Base-by-base conservation (phyloP, 2,329 filamentous ascomycete genomes). In the Exophiala viscosa region DNA sequence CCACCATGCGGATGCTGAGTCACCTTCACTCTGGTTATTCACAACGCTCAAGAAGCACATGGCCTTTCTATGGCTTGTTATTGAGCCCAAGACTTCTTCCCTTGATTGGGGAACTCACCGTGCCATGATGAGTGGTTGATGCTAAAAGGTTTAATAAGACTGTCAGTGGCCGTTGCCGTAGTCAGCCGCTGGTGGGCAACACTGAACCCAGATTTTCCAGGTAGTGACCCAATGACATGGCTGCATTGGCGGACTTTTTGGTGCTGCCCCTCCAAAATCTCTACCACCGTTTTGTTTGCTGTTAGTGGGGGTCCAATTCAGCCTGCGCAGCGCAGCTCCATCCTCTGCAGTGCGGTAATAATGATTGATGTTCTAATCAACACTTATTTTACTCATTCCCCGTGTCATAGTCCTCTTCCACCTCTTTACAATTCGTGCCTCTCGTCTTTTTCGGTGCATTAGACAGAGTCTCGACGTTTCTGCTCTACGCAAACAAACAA, bases 391-490 rank as follows among this genome's bases (percentile, higher is more conserved):
- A 23, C 53, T 63, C 56, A 54, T 61, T 48, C 48, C 50, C 50
- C 48, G 23, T 44, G 20, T 43, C 54, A 50, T 52, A 48, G 59
- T 54, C 49, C 58, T 59, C 55, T 52, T 55, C 36, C 55, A 60
- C 41, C 40, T 35, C 38, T 51, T 52, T 45, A 57, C 53, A 48
- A 41, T 44, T 54, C 58, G 57, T 57, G 39, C 51, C 60, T 59
- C 59, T 59, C 52, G 56, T 62, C 60, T 62, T 60, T 62, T 61
- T 62, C 60, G 60, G 58, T 62, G 60, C 60, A 61, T 62, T 60
- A 61, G 59, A 60, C 58, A 59, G 58, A 57, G 59, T 58, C 52
- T 57, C 55, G 51, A 46, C 42, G 32, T 46, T 45, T 11, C 20
- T 49, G 33, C 33, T 33, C 39, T 28, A 35, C 31, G 38, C 36